A percentile compares a stretch with the other conserved stretches of the same genome.
These are phyloP conservation scores for Zopfia rhizophila DNA, from an alignment of 2,329 filamentous ascomycete species.

Conservation along the genomic window DNA sequence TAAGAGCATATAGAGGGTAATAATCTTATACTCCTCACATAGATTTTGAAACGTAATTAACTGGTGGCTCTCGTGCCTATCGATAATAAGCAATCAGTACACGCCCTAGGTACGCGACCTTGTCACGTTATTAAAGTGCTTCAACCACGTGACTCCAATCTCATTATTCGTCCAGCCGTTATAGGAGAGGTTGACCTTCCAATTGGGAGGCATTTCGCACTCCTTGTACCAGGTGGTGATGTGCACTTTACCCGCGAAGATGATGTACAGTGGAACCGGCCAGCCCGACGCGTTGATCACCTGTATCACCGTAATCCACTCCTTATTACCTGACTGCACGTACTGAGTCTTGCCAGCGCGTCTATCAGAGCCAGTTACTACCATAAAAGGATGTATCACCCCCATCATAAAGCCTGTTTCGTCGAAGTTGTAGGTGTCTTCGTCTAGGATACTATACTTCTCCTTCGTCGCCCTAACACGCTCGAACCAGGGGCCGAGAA, in stretches of 20 bases:
- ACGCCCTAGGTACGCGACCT: slow-evolving; percentile 27
- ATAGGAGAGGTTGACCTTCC: slow-evolving; percentile 8
- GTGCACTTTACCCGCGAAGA: neutral
- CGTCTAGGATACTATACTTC: slow-evolving; percentile 16
- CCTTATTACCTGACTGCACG: slow-evolving; percentile 14
- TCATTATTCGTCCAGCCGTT: slow-evolving; percentile 51
- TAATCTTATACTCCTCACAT: no score
- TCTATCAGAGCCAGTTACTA: slow-evolving; percentile 16
- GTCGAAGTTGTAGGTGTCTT: slow-evolving; percentile 31
- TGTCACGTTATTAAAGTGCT: slow-evolving; percentile 48
- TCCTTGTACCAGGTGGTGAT: slow-evolving; percentile 1
- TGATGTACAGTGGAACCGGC: slow-evolving; percentile 5
- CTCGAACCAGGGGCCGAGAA: slow-evolving; percentile 7
- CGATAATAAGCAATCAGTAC: slow-evolving; percentile 49
- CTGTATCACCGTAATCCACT: slow-evolving; percentile 17
- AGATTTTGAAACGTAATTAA: no score
- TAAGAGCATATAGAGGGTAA: no score
- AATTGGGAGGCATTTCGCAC: slow-evolving; percentile 12
- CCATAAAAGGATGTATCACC: slow-evolving; percentile 12
- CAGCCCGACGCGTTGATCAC: neutral
- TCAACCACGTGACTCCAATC: slow-evolving; percentile 43
- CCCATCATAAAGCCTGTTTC: slow-evolving; percentile 29
- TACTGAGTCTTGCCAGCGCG: slow-evolving; percentile 1
- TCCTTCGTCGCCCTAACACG: slow-evolving; percentile 5
- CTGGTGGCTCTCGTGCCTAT: slow-evolving; percentile 47